Evolutionary conservation across 225 moss, liverwort and hornwort species (phyloP).

Genomic region (Marchantia paleacea): DNA sequence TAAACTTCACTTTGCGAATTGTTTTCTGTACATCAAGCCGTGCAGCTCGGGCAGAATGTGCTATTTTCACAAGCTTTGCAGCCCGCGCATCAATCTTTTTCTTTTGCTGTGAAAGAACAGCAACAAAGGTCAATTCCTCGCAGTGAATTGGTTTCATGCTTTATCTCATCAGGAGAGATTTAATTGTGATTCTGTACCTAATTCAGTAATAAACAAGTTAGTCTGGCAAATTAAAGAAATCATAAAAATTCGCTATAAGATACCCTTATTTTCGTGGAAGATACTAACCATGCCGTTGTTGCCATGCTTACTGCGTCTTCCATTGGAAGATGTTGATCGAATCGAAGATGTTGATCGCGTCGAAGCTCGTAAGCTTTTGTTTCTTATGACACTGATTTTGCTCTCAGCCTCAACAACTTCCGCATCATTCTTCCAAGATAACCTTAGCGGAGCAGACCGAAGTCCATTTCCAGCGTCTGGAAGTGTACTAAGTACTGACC

Average conservation of each 20-base stretch:
- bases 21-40: slow-evolving; percentile 57
- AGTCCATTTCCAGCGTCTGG: slow-evolving; percentile 45
- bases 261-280: neutral
- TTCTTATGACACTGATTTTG: slow-evolving; percentile 50
- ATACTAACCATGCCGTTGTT: slow-evolving; percentile 36
- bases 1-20: slow-evolving; percentile 76
- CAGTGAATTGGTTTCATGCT: too few relatives aligned
- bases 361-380: slow-evolving; percentile 25
- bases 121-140: neutral
- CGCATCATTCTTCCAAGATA: slow-evolving; percentile 74
- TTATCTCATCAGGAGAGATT: too few relatives aligned
- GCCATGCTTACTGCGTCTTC: slow-evolving; percentile 35
- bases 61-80: slow-evolving; percentile 83
- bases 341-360: slow-evolving; percentile 23
- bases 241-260: too few relatives aligned
- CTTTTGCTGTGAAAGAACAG: slow-evolving; percentile 46
- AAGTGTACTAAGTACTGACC: slow-evolving; percentile 45
- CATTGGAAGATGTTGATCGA: slow-evolving; percentile 24
- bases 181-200: too few relatives aligned
- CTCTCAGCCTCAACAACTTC: slow-evolving; percentile 56
- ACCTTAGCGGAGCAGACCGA: slow-evolving; percentile 38
- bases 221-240: too few relatives aligned
- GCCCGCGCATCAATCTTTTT: slow-evolving; percentile 70
- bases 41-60: slow-evolving; percentile 60
- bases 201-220: too few relatives aligned